Evolutionary conservation across 2,329 filamentous ascomycete species (phyloP), one percentile per base, ranked within the genome.

Genomic region (Alternaria consortialis): DNA sequence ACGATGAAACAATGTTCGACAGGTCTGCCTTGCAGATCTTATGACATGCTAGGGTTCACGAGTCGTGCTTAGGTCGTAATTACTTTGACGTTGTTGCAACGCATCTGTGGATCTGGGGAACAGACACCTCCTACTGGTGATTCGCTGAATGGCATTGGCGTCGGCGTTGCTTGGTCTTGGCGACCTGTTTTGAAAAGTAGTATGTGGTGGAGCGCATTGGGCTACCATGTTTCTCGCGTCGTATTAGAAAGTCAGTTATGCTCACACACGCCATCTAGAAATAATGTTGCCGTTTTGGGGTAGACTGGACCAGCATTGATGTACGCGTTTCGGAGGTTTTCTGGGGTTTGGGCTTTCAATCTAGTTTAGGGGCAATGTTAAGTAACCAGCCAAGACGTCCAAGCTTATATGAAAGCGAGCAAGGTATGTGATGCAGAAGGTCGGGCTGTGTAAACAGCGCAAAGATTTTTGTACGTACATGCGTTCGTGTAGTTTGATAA

Each of bases 111-210:
- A 48, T 31, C 46, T 20, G 17, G 32, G 17, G 17, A 46, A 48
- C 31, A 48, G 17, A 34, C 29, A 20, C 17, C 9, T 40, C 17
- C 9, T 40, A n/a, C 12, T 5, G 31, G n/a, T 31, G 46, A 34
- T 48, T 48, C 17, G 29, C 46, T 34, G 31, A 5, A 34, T 23
- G 32, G 46, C 46, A n/a, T 34, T 34, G 32, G 46, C 31, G 46
- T 48, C 31, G 46, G 31, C 46, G 31, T 34, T 48, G 46, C 7
- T 34, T 48, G 46, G 46, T 48, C 46, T 48, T 48, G 31, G 46
- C 25, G 17, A 34, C 34, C 31, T 48, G 15, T 23, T 34, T 34
- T 48, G 31, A 48, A 12, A 29, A 20, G 2, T 48, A 48, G 46
- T 17, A 48, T 47, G 17, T 15, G 6, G 23, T 43, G 12, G 20